phyloP scores from a whole-genome alignment of 495 filamentous ascomycete genomes.

The Xylaria castorea region DNA sequence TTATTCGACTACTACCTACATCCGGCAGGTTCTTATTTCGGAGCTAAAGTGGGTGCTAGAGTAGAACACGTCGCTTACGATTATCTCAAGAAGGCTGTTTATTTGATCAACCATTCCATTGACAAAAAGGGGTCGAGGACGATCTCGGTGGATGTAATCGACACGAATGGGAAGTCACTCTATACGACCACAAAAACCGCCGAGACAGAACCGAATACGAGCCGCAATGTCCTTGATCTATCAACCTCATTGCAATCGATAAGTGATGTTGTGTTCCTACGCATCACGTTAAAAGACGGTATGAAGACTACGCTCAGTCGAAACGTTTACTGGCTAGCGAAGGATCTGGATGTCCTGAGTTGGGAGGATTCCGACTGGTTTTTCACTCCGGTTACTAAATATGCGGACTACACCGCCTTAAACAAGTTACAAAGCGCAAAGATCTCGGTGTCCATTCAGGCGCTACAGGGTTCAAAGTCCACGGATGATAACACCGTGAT shows the following conservation, averaged over 20 bases:
- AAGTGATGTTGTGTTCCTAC: slow-evolving; percentile 59
- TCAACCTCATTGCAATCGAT: slow-evolving; percentile 44
- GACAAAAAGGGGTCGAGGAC: slow-evolving; percentile 49
- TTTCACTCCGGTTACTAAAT: slow-evolving; percentile 61
- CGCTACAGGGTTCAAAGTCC: background rate
- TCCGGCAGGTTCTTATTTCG: slow-evolving; percentile 65
- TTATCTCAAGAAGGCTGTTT: slow-evolving; percentile 52
- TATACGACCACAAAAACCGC: slow-evolving; percentile 36
- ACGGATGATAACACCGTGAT: slow-evolving; percentile 34
- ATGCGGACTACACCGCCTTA: slow-evolving; percentile 59
- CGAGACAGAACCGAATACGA: slow-evolving; percentile 48
- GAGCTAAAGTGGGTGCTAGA: slow-evolving; percentile 59
- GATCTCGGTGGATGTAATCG: slow-evolving; percentile 57
- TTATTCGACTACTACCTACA: slow-evolving; percentile 69
- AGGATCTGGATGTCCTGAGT: slow-evolving; percentile 55
- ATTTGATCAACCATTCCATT: slow-evolving; percentile 64
- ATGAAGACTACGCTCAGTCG: slow-evolving; percentile 53
- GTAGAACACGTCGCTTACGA: slow-evolving; percentile 66
- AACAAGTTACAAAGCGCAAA: slow-evolving; percentile 47
- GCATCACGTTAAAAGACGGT: slow-evolving; percentile 51
- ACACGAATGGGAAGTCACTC: slow-evolving; percentile 52
- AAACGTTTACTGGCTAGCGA: slow-evolving; percentile 69
- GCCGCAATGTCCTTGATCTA: slow-evolving; percentile 40
- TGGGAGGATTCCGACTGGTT: slow-evolving; percentile 66
- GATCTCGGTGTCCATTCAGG: slow-evolving; percentile 41